Evolutionary conservation across 2,329 filamentous ascomycete genomes (phyloP).

Genomic region (Madurella mycetomatis): DNA sequence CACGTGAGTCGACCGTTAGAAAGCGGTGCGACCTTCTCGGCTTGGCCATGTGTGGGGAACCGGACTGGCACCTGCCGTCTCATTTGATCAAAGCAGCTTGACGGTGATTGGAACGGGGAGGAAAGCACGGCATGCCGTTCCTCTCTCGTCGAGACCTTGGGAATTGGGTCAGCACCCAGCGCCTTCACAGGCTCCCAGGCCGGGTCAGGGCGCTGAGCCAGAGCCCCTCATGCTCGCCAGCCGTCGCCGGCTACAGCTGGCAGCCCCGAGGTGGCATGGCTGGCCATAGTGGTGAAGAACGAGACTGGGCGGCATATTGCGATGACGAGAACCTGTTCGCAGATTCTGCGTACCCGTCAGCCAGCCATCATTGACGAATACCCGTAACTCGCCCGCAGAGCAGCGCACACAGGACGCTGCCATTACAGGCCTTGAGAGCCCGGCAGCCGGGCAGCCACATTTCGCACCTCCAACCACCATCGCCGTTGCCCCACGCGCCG

Average conservation of each 20-base stretch:
- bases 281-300: background rate
- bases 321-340: constrained; percentile 14
- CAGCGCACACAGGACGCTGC: too few species aligned
- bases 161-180: too few species aligned
- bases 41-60: background rate
- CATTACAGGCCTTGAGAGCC: too few species aligned
- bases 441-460: too few species aligned
- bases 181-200: too few species aligned
- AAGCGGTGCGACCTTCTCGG: background rate
- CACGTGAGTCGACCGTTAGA: constrained; percentile 6
- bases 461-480: too few species aligned
- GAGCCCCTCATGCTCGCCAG: too few species aligned
- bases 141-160: too few species aligned
- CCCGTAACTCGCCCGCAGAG: background rate
- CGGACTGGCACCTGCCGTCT: background rate
- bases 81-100: background rate
- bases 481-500: too few species aligned
- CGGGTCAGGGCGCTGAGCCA: too few species aligned
- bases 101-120: constrained; percentile 18
- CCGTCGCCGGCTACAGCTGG: background rate
- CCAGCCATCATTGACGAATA: background rate
- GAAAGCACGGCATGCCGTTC: constrained; percentile 6
- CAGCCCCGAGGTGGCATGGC: background rate
- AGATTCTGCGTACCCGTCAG: background rate
- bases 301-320: background rate